These are phyloP conservation scores for Arabidopsis thaliana DNA, from an alignment of 345 rosid genomes.

Conservation along the genomic window DNA sequence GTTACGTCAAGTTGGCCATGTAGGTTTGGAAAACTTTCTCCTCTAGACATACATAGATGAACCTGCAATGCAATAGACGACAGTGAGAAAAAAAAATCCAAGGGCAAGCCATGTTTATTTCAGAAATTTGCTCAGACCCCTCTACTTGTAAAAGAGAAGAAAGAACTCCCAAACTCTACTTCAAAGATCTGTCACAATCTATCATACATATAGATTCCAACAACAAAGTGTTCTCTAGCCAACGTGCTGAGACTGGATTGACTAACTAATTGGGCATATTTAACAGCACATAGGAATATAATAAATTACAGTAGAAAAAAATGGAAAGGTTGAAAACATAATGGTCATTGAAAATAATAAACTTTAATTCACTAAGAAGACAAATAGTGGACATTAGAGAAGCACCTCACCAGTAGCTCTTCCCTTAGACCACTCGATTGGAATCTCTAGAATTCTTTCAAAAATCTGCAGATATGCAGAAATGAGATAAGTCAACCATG, in stretches of 20 bases:
- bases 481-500: constrained; percentile 31
- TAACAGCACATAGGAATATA: neutral
- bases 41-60: constrained; percentile 91
- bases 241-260: constrained; percentile 14
- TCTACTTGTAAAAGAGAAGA: constrained; percentile 27
- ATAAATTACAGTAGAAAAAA: constrained; percentile 6
- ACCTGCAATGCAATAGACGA: constrained; percentile 57
- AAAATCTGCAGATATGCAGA: constrained; percentile 65
- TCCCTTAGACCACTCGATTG: constrained; percentile 86
- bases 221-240: constrained; percentile 22
- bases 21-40: constrained; percentile 89
- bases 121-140: constrained; percentile 12
- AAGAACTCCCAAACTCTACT: constrained; percentile 17
- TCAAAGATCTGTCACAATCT: constrained; percentile 14
- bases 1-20: constrained; percentile 92
- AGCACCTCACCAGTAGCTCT: constrained; percentile 99
- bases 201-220: constrained; percentile 23
- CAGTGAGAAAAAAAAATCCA: constrained; percentile 28
- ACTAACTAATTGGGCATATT: constrained; percentile 5
- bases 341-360: constrained; percentile 6
- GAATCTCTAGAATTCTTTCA: constrained; percentile 91
- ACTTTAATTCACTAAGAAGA: constrained; percentile 13
- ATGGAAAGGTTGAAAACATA: neutral
- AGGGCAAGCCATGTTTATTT: neutral
- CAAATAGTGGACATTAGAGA: constrained; percentile 57